phyloP scores from a whole-genome alignment of 2,329 filamentous ascomycete genomes.

The Pseudocercospora eumusae region DNA sequence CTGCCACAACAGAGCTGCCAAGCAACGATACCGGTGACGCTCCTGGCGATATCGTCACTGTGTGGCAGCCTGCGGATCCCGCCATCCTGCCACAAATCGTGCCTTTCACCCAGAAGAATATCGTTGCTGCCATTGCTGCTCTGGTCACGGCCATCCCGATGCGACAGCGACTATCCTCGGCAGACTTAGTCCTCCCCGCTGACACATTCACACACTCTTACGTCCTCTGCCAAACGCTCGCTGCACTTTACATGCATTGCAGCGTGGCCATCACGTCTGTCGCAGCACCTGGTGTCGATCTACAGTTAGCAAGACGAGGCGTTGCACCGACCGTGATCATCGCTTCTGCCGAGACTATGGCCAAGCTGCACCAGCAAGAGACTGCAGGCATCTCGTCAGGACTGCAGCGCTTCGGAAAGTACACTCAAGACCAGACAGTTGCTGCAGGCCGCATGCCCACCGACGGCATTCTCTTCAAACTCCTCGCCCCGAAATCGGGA shows the following conservation, averaged over 20 bases:
- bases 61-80: conserved; percentile 61
- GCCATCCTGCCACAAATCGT: conserved; percentile 66
- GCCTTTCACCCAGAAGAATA: conserved; percentile 77
- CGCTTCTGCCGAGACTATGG: conserved; percentile 71
- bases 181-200: conserved; percentile 82
- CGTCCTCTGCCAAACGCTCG: conserved; percentile 75
- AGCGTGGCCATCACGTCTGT: conserved; percentile 89
- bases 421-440: conserved; percentile 69
- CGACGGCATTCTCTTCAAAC: conserved; percentile 62
- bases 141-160: conserved; percentile 75
- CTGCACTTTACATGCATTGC: conserved; percentile 79
- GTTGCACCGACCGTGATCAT: conserved; percentile 81
- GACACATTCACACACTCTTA: conserved; percentile 79
- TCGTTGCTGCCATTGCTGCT: conserved; percentile 82
- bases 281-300: conserved; percentile 69
- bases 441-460: conserved; percentile 73
- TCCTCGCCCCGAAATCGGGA: conserved; percentile 58
- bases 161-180: conserved; percentile 68
- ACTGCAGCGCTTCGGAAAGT: conserved; percentile 68
- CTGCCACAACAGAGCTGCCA: conserved; percentile 65
- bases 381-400: conserved; percentile 58
- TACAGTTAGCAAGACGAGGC: conserved; percentile 70
- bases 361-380: conserved; percentile 65
- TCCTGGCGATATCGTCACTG: conserved; percentile 58
- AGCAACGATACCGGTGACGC: conserved; percentile 56